Conservation (phyloP, 1,284 basidiomycete genomes). For the Spongispora temasekensis region DNA sequence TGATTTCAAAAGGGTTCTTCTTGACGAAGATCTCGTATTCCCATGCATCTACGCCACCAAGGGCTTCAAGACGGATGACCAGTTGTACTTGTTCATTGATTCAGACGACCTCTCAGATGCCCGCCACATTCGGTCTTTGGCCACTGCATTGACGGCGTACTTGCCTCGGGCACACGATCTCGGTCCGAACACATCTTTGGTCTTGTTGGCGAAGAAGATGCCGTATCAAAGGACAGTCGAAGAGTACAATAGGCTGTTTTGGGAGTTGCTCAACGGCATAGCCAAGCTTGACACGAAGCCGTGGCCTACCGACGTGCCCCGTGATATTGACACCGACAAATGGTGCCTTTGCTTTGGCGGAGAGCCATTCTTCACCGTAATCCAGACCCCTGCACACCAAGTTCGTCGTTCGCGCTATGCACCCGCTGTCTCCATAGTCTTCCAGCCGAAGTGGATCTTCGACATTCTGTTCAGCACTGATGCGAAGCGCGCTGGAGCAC, state of each 20-base stretch:
- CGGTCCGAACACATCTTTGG: conserved; percentile 23
- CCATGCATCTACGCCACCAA: conserved; percentile 27
- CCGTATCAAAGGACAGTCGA: conserved; percentile 12
- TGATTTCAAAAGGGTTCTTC: conserved; percentile 22
- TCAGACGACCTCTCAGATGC: conserved; percentile 24
- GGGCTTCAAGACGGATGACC: conserved; percentile 24
- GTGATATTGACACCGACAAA: conserved; percentile 22
- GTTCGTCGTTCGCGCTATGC: conserved; percentile 23
- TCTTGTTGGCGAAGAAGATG: conserved; percentile 20
- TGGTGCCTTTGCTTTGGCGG: conserved; percentile 26
- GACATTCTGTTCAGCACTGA: conserved; percentile 24
- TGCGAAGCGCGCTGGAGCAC: conserved; percentile 22
- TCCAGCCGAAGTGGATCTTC: conserved; percentile 28
- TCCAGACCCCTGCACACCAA: conserved; percentile 25
- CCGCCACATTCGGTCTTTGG: conserved; percentile 21
- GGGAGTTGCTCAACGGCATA: conserved; percentile 23
- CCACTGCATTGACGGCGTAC: conserved; percentile 14
- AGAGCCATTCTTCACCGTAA: conserved; percentile 22
- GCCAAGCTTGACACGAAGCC: conserved; percentile 19
- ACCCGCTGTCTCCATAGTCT: conserved; percentile 23
- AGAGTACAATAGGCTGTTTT: conserved; percentile 22
- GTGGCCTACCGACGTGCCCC: conserved; percentile 17
- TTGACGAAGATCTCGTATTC: conserved; percentile 24
- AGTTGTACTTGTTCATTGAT: conserved; percentile 23
- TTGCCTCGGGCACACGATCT: conserved; percentile 17